Evolutionary conservation across 2,329 filamentous ascomycete species (phyloP), one percentile per base, ranked within the genome.

Genomic region (Paracoccidioides brasiliensis): DNA sequence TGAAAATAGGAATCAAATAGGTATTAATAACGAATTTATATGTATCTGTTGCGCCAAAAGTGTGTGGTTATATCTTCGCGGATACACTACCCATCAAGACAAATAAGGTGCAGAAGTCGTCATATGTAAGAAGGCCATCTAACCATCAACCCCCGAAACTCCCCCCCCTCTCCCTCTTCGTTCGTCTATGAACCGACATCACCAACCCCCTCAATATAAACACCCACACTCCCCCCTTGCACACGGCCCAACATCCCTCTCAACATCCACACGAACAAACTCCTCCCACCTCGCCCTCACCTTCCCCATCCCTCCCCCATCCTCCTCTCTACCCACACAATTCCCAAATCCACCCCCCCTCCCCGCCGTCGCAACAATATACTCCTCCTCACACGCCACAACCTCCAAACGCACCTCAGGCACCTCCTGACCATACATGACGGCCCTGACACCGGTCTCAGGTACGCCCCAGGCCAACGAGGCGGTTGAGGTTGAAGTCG

Each of bases 301-400:
- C 22, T 28, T 14, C 8, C 40, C 14, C 15, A 14, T 14, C 8
- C 40, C 14, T 41, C 15, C 9, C 7, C 28, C 55, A 32, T 45
- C 33, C 35, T 50, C 44, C 22, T 43, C 50, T 15, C 58, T 60
- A n/a, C 54, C 59, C 15, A 37, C 37, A 55, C 14, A 14, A 14
- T 28, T 44, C 43, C 69, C 70, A 52, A 74, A 56, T 8, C 61
- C 57, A n/a, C 64, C 64, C 0, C 67, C 67, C 14, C 71, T 71
- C 33, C 73, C 76, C 5, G 80, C 80, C 37, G 79, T 78, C 0
- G 79, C 77, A 60, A 84, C 70, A 67, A 84, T 76, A 62, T 78
- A 83, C 55, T 80, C 72, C 57, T 77, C 70, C 59, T 80, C 80
- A 63, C 80, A 83, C 0, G 78, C 75, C 55, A 79, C 74, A 15